These are phyloP conservation scores for Fraxinus angustifolia DNA, from an alignment of 305 asterid genomes.

Conservation along the genomic window DNA sequence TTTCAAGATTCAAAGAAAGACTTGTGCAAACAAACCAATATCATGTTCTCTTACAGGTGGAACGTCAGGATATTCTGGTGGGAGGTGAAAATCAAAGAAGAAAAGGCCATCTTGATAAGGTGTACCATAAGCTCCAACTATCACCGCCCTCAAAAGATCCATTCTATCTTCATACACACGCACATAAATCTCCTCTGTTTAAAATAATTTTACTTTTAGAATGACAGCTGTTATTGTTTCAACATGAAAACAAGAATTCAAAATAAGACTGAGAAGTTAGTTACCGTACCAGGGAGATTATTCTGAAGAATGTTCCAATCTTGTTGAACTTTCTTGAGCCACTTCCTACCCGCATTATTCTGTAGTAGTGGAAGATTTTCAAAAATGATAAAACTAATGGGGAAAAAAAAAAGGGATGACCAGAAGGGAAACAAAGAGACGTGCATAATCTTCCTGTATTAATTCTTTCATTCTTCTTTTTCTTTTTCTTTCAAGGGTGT, in stretches of 20 bases:
- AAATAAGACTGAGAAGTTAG: constrained; percentile 10
- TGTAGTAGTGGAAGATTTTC: not conserved
- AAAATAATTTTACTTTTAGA: constrained; percentile 18
- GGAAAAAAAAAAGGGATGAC: not conserved
- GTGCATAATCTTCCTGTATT: not conserved
- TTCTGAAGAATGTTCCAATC: constrained; percentile 94
- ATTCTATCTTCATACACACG: constrained; percentile 90
- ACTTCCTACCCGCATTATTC: constrained; percentile 66
- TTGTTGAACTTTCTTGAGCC: constrained; percentile 91
- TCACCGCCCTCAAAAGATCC: constrained; percentile 95
- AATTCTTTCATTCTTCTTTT: not conserved
- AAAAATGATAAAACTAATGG: not conserved
- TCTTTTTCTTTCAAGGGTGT: not conserved
- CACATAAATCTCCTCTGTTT: constrained; percentile 78
- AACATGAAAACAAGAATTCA: constrained; percentile 13
- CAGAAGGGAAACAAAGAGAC: not conserved
- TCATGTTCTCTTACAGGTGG: constrained; percentile 65
- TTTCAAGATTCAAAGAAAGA: constrained; percentile 17
- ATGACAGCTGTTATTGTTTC: constrained; percentile 12
- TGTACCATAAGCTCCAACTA: constrained; percentile 95
- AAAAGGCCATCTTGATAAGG: constrained; percentile 98
- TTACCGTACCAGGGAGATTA: constrained; percentile 73
- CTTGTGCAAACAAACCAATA: not conserved
- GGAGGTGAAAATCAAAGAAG: constrained; percentile 92
- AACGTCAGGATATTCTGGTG: constrained; percentile 80